phyloP scores from a whole-genome alignment of 2,329 filamentous ascomycete species.

The Furcasterigmium furcatum region DNA sequence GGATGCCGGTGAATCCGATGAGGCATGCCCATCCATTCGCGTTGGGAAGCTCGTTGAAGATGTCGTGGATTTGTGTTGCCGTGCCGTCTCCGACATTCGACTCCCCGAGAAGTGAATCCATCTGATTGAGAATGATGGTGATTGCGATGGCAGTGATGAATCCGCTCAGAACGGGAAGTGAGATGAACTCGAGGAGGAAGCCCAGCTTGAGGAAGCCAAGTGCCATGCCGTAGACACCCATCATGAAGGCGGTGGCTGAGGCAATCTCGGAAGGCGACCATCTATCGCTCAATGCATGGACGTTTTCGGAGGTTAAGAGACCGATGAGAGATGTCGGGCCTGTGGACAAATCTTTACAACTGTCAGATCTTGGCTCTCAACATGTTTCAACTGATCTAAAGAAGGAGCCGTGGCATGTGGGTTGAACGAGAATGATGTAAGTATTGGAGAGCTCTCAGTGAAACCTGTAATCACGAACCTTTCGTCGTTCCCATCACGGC shows the following conservation, averaged over 20 bases:
- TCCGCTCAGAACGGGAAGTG: constrained; percentile 59
- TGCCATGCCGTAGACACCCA: constrained; percentile 57
- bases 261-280: constrained; percentile 54
- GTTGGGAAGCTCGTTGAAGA: constrained; percentile 52
- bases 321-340: constrained; percentile 64
- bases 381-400: background rate
- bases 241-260: constrained; percentile 59
- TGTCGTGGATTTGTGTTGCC: constrained; percentile 55
- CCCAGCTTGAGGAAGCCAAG: constrained; percentile 61
- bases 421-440: too few species aligned
- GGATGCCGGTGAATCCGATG: constrained; percentile 54
- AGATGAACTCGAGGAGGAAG: constrained; percentile 65
- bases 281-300: constrained; percentile 43
- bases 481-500: constrained; percentile 61
- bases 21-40: constrained; percentile 43
- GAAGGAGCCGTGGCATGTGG: too few species aligned
- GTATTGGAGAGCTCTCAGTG: too few species aligned
- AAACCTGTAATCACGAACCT: constrained; percentile 29
- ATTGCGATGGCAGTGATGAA: constrained; percentile 66
- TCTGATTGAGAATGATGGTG: constrained; percentile 63
- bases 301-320: constrained; percentile 59
- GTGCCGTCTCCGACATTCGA: constrained; percentile 48
- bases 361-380: constrained; percentile 3
- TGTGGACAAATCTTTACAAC: constrained; percentile 49
- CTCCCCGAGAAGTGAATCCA: constrained; percentile 56